phyloP scores from a whole-genome alignment of 208 protist species.

The Hexamita inflata region DNA sequence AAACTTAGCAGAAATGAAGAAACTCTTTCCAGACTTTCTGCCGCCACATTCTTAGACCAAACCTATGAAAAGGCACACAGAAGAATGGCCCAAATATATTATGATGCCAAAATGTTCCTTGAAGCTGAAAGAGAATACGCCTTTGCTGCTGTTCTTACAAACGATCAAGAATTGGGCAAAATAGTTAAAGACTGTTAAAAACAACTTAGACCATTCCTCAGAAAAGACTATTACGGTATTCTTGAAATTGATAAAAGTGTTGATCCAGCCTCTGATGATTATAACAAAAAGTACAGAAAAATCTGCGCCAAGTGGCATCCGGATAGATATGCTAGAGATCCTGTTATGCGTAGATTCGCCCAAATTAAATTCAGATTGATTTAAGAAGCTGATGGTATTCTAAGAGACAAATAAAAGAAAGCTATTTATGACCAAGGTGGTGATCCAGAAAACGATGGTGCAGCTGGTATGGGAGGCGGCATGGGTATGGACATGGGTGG shows the following conservation, averaged over 20 bases:
- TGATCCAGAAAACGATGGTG: background rate
- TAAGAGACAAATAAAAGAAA: slow-evolving; percentile 10
- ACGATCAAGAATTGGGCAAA: too few relatives aligned
- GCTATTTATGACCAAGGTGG: slow-evolving; percentile 12
- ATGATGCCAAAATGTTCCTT: background rate
- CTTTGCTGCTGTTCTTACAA: background rate
- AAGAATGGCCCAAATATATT: slow-evolving; percentile 8
- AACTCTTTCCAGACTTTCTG: background rate
- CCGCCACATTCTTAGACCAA: background rate
- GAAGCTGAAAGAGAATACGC: background rate
- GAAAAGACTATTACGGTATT: slow-evolving; percentile 11
- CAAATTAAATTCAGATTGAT: slow-evolving; percentile 3
- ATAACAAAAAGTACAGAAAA: slow-evolving; percentile 5
- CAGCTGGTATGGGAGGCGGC: background rate
- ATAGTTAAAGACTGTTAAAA: background rate
- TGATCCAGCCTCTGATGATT: slow-evolving; percentile 8
- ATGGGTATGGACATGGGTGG: slow-evolving; percentile 24
- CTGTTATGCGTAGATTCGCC: slow-evolving; percentile 12
- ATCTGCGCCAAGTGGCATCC: background rate
- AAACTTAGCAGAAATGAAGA: background rate
- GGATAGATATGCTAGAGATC: background rate
- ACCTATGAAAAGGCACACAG: slow-evolving; percentile 13
- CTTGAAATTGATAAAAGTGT: background rate
- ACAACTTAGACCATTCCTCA: background rate
- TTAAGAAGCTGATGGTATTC: slow-evolving; percentile 10